Evolutionary conservation across 2,329 filamentous ascomycete species (phyloP).

Genomic region (Monosporascus sp.): DNA sequence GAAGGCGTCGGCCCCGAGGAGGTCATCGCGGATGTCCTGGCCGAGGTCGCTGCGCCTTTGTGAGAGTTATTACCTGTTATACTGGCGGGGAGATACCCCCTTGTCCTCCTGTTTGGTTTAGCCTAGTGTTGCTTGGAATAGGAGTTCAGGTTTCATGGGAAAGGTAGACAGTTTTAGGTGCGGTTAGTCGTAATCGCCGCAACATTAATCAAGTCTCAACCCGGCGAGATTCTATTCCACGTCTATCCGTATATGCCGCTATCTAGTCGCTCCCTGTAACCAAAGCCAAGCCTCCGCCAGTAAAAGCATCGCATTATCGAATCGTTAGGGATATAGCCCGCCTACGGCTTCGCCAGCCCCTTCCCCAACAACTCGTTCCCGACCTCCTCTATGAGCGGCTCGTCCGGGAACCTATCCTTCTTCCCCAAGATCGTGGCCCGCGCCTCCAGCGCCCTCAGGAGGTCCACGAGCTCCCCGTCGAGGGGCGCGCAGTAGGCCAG

Average conservation of each 20-base stretch:
- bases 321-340: not conserved
- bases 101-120: too few relatives aligned
- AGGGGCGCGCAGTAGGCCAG: conserved; percentile 65
- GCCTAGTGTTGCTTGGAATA: too few relatives aligned
- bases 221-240: too few relatives aligned
- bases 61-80: conserved; percentile 15
- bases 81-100: too few relatives aligned
- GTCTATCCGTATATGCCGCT: too few relatives aligned
- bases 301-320: too few relatives aligned
- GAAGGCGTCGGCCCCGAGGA: conserved; percentile 56
- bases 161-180: too few relatives aligned
- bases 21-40: conserved; percentile 60
- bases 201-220: too few relatives aligned
- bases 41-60: conserved; percentile 49
- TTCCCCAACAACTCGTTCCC: conserved; percentile 46
- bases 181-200: too few relatives aligned
- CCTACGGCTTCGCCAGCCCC: conserved; percentile 35
- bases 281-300: too few relatives aligned
- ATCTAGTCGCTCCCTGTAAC: too few relatives aligned
- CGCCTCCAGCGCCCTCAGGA: conserved; percentile 75
- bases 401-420: conserved; percentile 48
- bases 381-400: conserved; percentile 53
- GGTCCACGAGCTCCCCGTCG: conserved; percentile 71
- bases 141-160: too few relatives aligned
- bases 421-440: conserved; percentile 57